Base-by-base conservation (phyloP, 2,329 filamentous ascomycete species). In the Fulvia fulva region DNA sequence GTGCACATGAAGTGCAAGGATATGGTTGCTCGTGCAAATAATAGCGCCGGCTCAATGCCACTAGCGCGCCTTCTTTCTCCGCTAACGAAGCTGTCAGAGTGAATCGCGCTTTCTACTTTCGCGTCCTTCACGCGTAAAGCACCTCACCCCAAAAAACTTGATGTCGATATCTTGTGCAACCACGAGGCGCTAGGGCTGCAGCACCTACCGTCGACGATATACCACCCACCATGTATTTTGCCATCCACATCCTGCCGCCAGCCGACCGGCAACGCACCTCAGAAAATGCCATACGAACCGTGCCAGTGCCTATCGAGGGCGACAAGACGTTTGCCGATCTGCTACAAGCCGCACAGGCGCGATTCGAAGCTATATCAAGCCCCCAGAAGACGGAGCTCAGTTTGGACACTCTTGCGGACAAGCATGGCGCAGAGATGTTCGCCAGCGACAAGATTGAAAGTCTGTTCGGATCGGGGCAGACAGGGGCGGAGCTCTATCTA, bases 261-360 rank as follows among this genome's bases (percentile, higher is more conserved):
- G 32, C 32, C 12, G 37, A 53, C 23, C 51, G 41, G 51, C 50
- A 52, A 22, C 47, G 47, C 34, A 37, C 28, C 14, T 23, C 51
- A 26, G 51, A 45, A 14, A 45, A 32, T 26, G 37, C 51, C 3
- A 14, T 41, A 30, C 32, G 34, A 37, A 44, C 51, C 51, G 8
- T 53, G 11, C 21, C 32, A 12, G 51, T 53, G 22, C 37, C 51
- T 7, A 44, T 44, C 37, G 25, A 53, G 19, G n/a, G 21, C 22
- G 32, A n/a, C 14, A 41, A 53, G 37, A 53, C 51, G 2, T 44
- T 53, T n/a, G 22, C 23, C 22, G 51, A 53, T 28, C 37, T 53
- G 2, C 5, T 45, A 22, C 34, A n/a, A 14, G 23, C 12, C 37
- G 51, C 34, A n/a, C 22, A 28, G 12, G 12, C 22, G 22, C 51